These are phyloP conservation scores for Sclerotinia minor DNA, from an alignment of 2,329 filamentous ascomycete genomes.

Conservation along the genomic window DNA sequence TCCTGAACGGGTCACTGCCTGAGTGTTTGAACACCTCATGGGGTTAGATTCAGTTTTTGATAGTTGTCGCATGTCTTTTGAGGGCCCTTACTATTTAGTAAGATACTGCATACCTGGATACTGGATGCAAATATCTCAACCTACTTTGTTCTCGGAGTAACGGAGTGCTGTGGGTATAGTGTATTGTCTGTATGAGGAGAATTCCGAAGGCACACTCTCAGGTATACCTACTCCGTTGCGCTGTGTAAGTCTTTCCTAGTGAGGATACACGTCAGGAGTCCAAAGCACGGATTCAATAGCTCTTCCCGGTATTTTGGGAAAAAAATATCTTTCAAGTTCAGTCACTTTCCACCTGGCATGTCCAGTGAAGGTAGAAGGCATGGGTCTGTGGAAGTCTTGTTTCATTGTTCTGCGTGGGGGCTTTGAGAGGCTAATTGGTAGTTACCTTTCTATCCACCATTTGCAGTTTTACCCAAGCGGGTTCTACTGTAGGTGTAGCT, in stretches of 20 bases:
- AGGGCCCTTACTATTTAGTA: conserved; percentile 5
- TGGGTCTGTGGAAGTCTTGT: conserved; percentile 14
- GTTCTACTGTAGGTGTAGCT: conserved; percentile 7
- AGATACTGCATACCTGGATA: conserved; percentile 7
- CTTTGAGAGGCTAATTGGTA: conserved; percentile 18
- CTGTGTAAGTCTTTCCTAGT: conserved; percentile 20
- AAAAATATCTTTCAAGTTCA: conserved; percentile 6
- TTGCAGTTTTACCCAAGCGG: not conserved
- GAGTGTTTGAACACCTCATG: conserved; percentile 12
- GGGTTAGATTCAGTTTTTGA: conserved; percentile 8
- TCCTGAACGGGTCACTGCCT: conserved; percentile 2
- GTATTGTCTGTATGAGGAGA: conserved; percentile 22
- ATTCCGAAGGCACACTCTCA: conserved; percentile 19
- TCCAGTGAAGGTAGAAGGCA: conserved; percentile 7
- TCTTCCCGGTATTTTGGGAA: conserved; percentile 15
- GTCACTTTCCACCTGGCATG: conserved; percentile 15
- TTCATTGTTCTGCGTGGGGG: conserved; percentile 19
- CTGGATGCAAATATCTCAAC: conserved; percentile 10
- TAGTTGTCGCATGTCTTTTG: not conserved
- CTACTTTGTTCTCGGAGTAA: conserved; percentile 16
- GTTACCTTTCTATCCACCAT: conserved; percentile 19
- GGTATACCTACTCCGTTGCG: conserved; percentile 15
- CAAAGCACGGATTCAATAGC: conserved; percentile 13
- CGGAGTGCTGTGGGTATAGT: conserved; percentile 15
- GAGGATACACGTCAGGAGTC: conserved; percentile 5